Evolutionary conservation across 179 eudicot genomes (phyloP).

Genomic region (Corrigiola litoralis): DNA sequence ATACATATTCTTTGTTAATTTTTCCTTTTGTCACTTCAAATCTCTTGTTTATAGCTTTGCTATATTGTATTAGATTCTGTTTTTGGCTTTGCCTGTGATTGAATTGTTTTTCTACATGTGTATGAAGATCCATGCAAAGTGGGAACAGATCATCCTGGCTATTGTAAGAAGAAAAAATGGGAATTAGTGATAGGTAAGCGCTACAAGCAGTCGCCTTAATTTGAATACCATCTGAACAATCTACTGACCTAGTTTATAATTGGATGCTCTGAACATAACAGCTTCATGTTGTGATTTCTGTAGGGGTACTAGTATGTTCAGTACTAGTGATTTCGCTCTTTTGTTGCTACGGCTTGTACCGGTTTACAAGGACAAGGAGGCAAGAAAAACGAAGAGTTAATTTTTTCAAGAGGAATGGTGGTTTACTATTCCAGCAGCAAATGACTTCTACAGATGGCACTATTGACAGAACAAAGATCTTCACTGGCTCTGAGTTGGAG

Average conservation of each 20-base stretch:
- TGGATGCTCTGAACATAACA: background rate
- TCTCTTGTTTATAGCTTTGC: background rate
- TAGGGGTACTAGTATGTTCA: slow-evolving; percentile 2
- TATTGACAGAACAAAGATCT: slow-evolving; percentile 11
- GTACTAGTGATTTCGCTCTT: slow-evolving; percentile 6
- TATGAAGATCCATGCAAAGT: slow-evolving; percentile 10
- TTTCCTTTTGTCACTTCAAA: background rate
- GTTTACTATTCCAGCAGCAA: slow-evolving; percentile 14
- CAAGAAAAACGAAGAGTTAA: background rate
- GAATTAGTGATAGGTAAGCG: background rate
- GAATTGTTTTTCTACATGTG: background rate
- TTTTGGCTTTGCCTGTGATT: background rate
- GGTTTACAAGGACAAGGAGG: background rate
- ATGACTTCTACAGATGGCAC: slow-evolving; percentile 11
- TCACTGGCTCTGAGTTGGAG: slow-evolving; percentile 10
- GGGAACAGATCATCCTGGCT: background rate
- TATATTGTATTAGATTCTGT: background rate
- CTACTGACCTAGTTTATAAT: background rate
- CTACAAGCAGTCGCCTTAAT: background rate
- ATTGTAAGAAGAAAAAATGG: slow-evolving; percentile 6
- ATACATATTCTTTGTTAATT: background rate
- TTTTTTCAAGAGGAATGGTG: slow-evolving; percentile 10
- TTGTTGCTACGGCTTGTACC: slow-evolving; percentile 7
- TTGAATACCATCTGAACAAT: background rate
- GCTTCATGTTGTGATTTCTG: background rate